Base-by-base conservation (phyloP, 1,284 basidiomycete species). In the Chiua sp. region DNA sequence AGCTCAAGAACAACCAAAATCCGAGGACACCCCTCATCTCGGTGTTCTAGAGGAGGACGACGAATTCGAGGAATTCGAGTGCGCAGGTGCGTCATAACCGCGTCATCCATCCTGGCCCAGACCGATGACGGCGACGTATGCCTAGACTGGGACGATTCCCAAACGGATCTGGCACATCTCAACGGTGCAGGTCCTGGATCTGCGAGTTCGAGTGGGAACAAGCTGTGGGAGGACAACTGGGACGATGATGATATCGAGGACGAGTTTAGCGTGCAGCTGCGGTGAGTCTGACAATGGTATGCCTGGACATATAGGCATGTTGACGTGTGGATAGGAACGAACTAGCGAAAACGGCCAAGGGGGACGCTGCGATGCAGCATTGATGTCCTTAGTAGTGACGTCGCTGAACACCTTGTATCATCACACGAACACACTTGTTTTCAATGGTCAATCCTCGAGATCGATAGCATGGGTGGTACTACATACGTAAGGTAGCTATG, bases 161-260 rank as follows among this genome's bases (percentile, higher is more conserved):
- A 93, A 66, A 93, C 93, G 6, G 88, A 92, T 71, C 76, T 94
- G 30, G 88, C 90, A 10, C 90, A 93, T 72, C 76, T 93, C 48
- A 84, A 83, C 56, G 88, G 88, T n/a, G 80, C 84, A 16, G 83
- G 85, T 23, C 90, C 89, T 4, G 90, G 88, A 5, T 86, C 81
- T 26, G 88, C 90, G 15, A 90, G 87, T 71, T 87, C 88, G 28
- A 87, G 85, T 46, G 88, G 88, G 15, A 87, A 93, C 75, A 93
- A 96, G 72, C 81, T 98, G 35, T 99, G 97, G 97, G 96, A 98
- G 81, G 97, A 98, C 71, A 98, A 98, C 75, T 99, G 97, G 97
- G 97, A 99, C 72, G 97, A 99, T 71, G 97, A 99, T 77, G 96
- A 98, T 76, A 90, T 98, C 63, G 97, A 98, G 75, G 96, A 98